Percentiles rank a stretch among this genome's conserved stretches.
These are phyloP conservation scores for Neurospora hispaniola DNA, from an alignment of 495 filamentous ascomycete species.

Conservation along the genomic window DNA sequence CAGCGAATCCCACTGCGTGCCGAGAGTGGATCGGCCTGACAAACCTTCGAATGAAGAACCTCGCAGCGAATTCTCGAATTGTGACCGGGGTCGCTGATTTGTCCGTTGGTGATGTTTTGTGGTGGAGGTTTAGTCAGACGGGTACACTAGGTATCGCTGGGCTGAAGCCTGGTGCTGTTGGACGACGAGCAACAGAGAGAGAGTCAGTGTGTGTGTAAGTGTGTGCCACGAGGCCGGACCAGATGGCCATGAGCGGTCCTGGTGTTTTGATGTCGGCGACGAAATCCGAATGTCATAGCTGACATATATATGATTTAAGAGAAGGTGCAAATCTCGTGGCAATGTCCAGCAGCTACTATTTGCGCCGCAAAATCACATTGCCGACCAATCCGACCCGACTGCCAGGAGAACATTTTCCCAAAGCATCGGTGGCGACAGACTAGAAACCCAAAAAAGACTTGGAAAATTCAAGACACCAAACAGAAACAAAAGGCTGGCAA, in stretches of 20 bases:
- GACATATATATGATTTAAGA: neutral
- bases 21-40: neutral
- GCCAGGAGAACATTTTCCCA: neutral
- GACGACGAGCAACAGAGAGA: neutral
- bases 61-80: neutral
- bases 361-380: neutral
- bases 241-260: neutral
- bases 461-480: neutral
- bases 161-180: neutral
- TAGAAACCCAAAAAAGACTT: neutral
- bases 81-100: neutral
- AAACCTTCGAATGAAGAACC: neutral
- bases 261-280: neutral
- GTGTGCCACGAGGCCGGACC: neutral
- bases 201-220: neutral
- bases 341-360: neutral
- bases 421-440: neutral
- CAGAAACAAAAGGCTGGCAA: neutral
- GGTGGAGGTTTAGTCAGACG: neutral
- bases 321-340: neutral
- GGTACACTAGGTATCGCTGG: neutral
- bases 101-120: neutral
- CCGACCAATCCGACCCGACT: neutral
- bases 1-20: neutral
- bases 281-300: neutral